These are phyloP conservation scores for Tremellales sp. DNA, from an alignment of 1,284 basidiomycete species.

Conservation along the genomic window DNA sequence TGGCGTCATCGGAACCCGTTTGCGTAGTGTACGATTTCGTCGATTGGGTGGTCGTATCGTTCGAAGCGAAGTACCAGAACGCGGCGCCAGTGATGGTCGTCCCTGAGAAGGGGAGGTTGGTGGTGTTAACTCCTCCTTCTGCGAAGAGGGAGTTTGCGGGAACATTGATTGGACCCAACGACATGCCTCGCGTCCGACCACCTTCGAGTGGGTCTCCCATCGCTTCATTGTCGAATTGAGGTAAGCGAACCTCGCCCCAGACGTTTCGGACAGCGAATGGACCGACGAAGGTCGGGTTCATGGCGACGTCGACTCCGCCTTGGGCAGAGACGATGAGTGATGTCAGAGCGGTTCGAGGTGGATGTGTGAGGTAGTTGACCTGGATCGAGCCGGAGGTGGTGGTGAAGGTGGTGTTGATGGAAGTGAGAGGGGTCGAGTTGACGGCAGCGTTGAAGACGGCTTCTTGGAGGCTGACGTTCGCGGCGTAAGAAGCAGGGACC, in stretches of 20 bases:
- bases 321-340: conserved; percentile 26
- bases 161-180: conserved; percentile 25
- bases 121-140: conserved; percentile 18
- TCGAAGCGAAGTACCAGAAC: conserved; percentile 18
- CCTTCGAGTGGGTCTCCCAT: conserved; percentile 21
- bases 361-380: conserved; percentile 40
- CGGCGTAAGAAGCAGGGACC: background rate
- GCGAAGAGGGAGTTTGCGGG: conserved; percentile 17
- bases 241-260: conserved; percentile 36
- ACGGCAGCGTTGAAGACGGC: background rate
- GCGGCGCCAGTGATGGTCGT: conserved; percentile 29
- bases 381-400: conserved; percentile 40
- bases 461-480: background rate
- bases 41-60: background rate
- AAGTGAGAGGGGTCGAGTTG: conserved; percentile 12
- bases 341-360: conserved; percentile 28
- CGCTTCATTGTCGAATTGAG: conserved; percentile 1
- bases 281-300: conserved; percentile 45
- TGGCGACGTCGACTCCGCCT: conserved; percentile 33
- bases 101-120: conserved; percentile 10
- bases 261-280: conserved; percentile 35
- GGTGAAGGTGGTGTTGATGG: conserved; percentile 33
- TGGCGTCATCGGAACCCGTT: background rate
- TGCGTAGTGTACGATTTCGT: background rate
- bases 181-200: conserved; percentile 18